Base-by-base conservation (phyloP, 495 filamentous ascomycete genomes). In the Chaetomium tenue region DNA sequence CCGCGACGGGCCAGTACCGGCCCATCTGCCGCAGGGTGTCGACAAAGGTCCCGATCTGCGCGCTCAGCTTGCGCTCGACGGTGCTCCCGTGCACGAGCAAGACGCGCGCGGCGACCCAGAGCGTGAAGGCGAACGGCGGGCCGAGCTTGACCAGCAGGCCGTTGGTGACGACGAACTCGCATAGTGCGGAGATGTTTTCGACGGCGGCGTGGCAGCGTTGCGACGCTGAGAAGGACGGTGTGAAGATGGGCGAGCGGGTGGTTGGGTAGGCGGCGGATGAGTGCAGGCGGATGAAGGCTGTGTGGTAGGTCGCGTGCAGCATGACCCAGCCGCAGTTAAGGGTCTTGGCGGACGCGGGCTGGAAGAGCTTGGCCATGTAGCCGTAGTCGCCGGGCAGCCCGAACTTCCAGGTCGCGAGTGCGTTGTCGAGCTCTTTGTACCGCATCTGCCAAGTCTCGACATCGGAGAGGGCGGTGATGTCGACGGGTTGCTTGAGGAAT, bases 191-290 rank as follows among this genome's bases (percentile, higher is more conserved):
- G 51, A 95, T 91, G 68, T 91, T 92, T 69, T 95, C 90, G 25
- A 93, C 92, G 5, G 92, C 91, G 11, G 85, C 81, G 42, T 91
- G 85, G 66, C 92, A 95, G 20, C 88, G 82, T 73, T 95, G 91
- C 54, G 85, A 87, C 11, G 92, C 92, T 64, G 85, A 88, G 75
- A 89, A 93, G 7, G 89, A 93, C 2, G 91, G 89, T 0, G 88
- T 90, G 77, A 96, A 96, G 58, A 94, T 91, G 42, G 88, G 87
- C 11, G 90, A 93, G 25, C 90, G 81, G 16, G 88, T 92, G 20
- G 91, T 93, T 25, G 92, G 92, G 72, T 96, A 96, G 5, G 91
- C 92, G 4, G 92, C 91, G 5, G 90, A 93, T n/a, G 92, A 94
- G 78, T 96, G 91, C 15, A 96, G 82, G 20, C 92, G 86, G 66